phyloP scores from a whole-genome alignment of 768 basidiomycete species.

The Tremella fuciformis region DNA sequence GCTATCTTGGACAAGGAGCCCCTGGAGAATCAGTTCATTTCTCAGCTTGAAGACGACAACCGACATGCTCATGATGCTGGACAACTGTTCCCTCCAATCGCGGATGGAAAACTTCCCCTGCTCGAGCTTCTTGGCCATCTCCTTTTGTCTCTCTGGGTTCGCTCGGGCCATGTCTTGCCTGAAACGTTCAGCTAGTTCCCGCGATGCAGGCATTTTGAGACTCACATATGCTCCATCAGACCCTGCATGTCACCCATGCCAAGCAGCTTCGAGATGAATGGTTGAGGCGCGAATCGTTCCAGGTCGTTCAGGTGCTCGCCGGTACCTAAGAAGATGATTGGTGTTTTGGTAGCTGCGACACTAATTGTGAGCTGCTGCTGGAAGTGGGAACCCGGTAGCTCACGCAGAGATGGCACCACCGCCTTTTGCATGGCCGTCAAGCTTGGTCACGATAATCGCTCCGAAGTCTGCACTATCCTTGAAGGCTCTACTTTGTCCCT shows the following conservation, averaged over 20 bases:
- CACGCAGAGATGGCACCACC: slow-evolving; percentile 99
- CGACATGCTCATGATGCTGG: slow-evolving; percentile 96
- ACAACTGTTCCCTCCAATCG: slow-evolving; percentile 96
- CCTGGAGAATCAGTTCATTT: slow-evolving; percentile 56
- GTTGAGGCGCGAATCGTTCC: slow-evolving; percentile 90
- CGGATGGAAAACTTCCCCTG: slow-evolving; percentile 87
- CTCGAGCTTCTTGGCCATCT: slow-evolving; percentile 95
- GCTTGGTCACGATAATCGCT: slow-evolving; percentile 98
- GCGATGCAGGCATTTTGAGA: not conserved
- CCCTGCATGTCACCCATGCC: slow-evolving; percentile 96
- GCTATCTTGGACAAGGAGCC: slow-evolving; percentile 99
- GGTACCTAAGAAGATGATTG: slow-evolving; percentile 96
- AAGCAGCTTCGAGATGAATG: slow-evolving; percentile 93
- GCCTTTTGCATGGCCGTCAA: slow-evolving; percentile 98
- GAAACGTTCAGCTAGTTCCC: slow-evolving; percentile 11
- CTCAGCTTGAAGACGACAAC: slow-evolving; percentile 34
- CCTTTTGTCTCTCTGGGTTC: slow-evolving; percentile 96
- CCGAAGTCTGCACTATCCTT: slow-evolving; percentile 97
- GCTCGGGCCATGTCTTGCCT: slow-evolving; percentile 82
- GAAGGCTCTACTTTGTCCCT: slow-evolving; percentile 92
- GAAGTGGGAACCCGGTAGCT: slow-evolving; percentile 46
- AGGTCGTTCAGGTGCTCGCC: slow-evolving; percentile 98
- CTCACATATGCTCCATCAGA: slow-evolving; percentile 88
- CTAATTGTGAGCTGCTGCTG: slow-evolving; percentile 54
- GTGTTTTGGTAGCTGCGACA: slow-evolving; percentile 97